Evolutionary conservation across 345 rosid genomes (phyloP), one percentile per base, ranked within the genome.

Genomic region (Raphanus sativus): DNA sequence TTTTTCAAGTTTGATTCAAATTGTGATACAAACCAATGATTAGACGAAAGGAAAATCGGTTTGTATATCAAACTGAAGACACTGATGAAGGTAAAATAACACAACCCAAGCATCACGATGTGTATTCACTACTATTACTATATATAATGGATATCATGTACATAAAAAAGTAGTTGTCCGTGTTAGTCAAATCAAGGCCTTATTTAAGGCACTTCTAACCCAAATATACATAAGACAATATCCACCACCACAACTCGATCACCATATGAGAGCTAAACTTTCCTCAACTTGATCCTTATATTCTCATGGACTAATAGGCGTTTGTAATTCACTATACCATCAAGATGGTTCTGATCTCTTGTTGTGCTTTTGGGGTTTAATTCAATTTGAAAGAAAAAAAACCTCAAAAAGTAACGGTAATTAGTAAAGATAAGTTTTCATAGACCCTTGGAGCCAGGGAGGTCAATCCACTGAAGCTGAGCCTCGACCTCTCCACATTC

Each of bases 401-500:
- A 25, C 55, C 32, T 76, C 45, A 40, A 77, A 29, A 40, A 40
- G 8, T 10, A 59, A 45, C 4, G 48, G 55, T 8, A 16, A 26
- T 13, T 8, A 2, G 40, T 26, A 16, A 61, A 61, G 38, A 2
- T 21, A 34, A 11, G 56, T 48, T 7, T 81, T 81, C 78, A 85
- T 69, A 86, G 79, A 32, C 88, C 89, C 81, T 74, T 86, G 71
- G 84, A 78, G 63, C 97, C 96, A 2, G 97, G 97, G 62, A 94
- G 86, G 36, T 89, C 86, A 26, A 91, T 89, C 98, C 99, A 95
- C 21, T 89, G 89, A 34, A 92, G 89, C 78, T 87, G 91, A 77
- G 90, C 83, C 69, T 95, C 96, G 24, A 91, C 88, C 75, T 95
- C 92, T 8, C 99, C 97, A 2, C 97, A 89, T 81, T 95, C 99